Percentiles rank a stretch among this genome's conserved stretches.
These are phyloP conservation scores for Backusella tarrabulga DNA, from an alignment of 192 early-diverging fungal species.

Conservation along the genomic window DNA sequence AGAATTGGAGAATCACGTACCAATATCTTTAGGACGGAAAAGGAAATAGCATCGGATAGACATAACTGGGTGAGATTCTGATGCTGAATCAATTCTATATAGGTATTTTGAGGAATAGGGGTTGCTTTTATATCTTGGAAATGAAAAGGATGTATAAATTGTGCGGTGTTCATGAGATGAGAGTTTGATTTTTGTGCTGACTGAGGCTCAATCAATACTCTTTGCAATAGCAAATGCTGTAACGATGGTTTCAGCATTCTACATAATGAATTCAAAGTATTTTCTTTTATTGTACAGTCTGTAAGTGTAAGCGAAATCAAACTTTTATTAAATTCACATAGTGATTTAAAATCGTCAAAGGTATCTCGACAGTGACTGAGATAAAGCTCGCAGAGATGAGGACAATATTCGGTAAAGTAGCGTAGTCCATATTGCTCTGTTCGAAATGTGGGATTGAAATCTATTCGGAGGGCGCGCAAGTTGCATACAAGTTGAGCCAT, in stretches of 20 bases:
- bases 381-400: conserved; percentile 27
- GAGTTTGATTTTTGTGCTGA: neutral
- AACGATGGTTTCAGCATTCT: conserved; percentile 6
- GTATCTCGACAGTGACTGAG: conserved; percentile 35
- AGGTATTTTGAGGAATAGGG: conserved; percentile 18
- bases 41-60: conserved; percentile 24
- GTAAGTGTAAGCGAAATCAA: conserved; percentile 22
- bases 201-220: conserved; percentile 20
- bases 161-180: neutral
- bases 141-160: conserved; percentile 1
- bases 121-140: conserved; percentile 2
- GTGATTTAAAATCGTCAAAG: conserved; percentile 30
- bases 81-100: conserved; percentile 13
- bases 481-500: conserved; percentile 34
- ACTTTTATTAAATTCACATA: conserved; percentile 11
- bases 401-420: conserved; percentile 30
- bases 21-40: conserved; percentile 9
- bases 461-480: conserved; percentile 29
- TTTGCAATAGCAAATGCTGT: conserved; percentile 22
- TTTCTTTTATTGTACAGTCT: conserved; percentile 25
- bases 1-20: conserved; percentile 21
- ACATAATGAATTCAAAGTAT: conserved; percentile 9
- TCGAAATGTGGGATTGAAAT: conserved; percentile 26
- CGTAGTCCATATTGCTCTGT: conserved; percentile 27
- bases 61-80: conserved; percentile 26